A percentile compares a stretch with the other conserved stretches of the same genome.
These are phyloP conservation scores for Saccharomyces hybrid DNA, from an alignment of 1,139 yeast genomes.

Conservation along the genomic window DNA sequence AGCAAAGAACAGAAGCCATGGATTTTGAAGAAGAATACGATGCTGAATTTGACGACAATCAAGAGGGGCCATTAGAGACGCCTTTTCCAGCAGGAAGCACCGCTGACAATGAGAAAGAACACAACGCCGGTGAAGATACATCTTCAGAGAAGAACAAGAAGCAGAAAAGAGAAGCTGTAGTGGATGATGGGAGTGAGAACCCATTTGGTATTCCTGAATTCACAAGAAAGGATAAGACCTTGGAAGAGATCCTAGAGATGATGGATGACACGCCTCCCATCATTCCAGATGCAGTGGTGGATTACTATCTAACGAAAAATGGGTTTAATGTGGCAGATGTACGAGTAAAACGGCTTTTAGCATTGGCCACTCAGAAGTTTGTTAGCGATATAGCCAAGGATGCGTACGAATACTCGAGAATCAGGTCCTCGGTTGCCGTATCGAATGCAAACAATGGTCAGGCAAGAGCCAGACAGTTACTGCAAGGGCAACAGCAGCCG, in stretches of 20 bases:
- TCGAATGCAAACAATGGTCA: constrained; percentile 82
- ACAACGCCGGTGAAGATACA: background rate
- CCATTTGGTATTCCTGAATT: constrained; percentile 55
- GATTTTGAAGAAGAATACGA: constrained; percentile 35
- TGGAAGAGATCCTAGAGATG: constrained; percentile 75
- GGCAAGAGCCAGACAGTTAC: constrained; percentile 68
- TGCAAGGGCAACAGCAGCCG: constrained; percentile 52
- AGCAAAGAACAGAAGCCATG: constrained; percentile 15
- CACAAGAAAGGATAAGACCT: constrained; percentile 76
- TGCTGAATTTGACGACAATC: constrained; percentile 37
- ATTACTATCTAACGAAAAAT: constrained; percentile 78
- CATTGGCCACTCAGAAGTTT: constrained; percentile 93
- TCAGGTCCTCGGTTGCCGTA: constrained; percentile 76
- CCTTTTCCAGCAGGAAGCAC: background rate
- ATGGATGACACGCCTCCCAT: constrained; percentile 95
- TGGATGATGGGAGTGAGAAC: constrained; percentile 21
- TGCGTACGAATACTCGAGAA: constrained; percentile 91
- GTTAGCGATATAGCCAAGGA: constrained; percentile 91
- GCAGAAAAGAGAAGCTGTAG: constrained; percentile 10
- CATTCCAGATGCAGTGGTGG: constrained; percentile 97
- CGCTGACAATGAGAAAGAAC: constrained; percentile 15
- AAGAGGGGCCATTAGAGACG: constrained; percentile 32
- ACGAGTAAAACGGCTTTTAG: constrained; percentile 75
- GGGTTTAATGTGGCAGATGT: constrained; percentile 81
- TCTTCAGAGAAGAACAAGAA: constrained; percentile 6